Evolutionary conservation across 2,329 filamentous ascomycete species (phyloP).

Genomic region (Tolypocladium cylindrosporum): DNA sequence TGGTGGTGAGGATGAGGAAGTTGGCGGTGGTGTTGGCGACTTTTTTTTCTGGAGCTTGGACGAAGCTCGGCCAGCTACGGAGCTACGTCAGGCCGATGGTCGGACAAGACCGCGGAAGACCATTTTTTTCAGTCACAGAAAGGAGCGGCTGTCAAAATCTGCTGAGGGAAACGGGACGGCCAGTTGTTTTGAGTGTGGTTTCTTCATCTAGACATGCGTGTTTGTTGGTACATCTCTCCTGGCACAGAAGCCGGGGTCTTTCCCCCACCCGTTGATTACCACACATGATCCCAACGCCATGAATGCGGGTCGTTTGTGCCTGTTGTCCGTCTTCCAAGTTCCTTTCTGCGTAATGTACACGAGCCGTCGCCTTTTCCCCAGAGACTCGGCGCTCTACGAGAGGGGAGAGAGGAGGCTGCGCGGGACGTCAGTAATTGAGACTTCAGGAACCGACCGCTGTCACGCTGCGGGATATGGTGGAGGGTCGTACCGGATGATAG

Average conservation of each 20-base stretch:
- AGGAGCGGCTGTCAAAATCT: background rate
- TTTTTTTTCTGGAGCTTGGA: conserved; percentile 1
- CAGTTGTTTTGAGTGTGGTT: background rate
- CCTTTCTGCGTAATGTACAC: background rate
- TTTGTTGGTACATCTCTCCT: conserved; percentile 1
- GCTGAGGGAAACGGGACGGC: background rate
- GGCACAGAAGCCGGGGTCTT: background rate
- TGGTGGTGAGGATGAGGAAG: background rate
- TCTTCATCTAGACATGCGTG: background rate
- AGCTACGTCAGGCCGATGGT: conserved; percentile 1
- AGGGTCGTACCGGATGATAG: conserved; percentile 44
- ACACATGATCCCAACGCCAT: conserved; percentile 12
- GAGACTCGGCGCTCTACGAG: conserved; percentile 30
- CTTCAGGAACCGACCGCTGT: background rate
- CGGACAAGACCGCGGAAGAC: background rate
- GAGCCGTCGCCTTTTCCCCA: background rate
- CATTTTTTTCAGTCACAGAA: background rate
- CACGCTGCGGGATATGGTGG: background rate
- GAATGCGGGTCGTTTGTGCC: conserved; percentile 11
- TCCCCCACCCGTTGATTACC: background rate
- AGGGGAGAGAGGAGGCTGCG: conserved; percentile 53
- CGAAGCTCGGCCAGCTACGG: conserved; percentile 1
- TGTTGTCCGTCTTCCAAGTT: background rate
- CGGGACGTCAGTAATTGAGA: conserved; percentile 10
- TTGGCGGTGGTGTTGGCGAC: background rate